Evolutionary conservation across 768 basidiomycete genomes (phyloP), one percentile per base, ranked within the genome.

Genomic region (Royoungia palumana): DNA sequence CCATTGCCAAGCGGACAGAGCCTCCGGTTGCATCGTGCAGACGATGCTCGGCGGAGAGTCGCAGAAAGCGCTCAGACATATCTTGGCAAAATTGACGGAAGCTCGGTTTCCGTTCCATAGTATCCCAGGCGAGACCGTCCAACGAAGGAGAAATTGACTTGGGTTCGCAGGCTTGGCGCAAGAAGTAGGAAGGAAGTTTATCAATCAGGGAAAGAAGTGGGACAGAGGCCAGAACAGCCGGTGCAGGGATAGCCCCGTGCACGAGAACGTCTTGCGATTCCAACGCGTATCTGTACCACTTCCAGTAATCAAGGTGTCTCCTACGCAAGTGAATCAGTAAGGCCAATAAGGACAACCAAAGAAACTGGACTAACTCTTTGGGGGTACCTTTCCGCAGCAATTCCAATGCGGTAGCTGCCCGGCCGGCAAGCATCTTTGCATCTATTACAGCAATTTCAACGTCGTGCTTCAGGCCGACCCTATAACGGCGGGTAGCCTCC

Each of bases 391-490:
- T 75, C 55, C 77, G 67, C 44, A 89, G 63, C 36, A 89, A 67
- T 58, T 87, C 79, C 36, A 85, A 70, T 22, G 82, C 83, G 13
- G 87, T 88, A 9, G 80, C 75, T 24, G 82, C 79, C 53, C 77
- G 73, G 32, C 74, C 76, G 13, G 74, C 67, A 25, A 90, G 66
- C 44, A 80, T 76, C 40, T 69, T 70, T 3, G 85, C 80, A 70
- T 89, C 87, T 59, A 90, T 89, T 48, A 90, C 72, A 13, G 88
- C 87, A 53, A 90, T 87, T 63, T 89, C 78, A 24, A 90, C 70
- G 47, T 86, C 81, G 52, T 87, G 85, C 64, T 90, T 89, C 45
- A 88, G 69, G 34, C 81, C 82, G 32, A 74, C 68, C 56, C 83
- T 80, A 60, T 86, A 87, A n/a, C 88, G 80, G 48, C 85, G 73